These are phyloP conservation scores for Craspedostauros australis DNA, from an alignment of 108 stramenopile species.

Conservation along the genomic window DNA sequence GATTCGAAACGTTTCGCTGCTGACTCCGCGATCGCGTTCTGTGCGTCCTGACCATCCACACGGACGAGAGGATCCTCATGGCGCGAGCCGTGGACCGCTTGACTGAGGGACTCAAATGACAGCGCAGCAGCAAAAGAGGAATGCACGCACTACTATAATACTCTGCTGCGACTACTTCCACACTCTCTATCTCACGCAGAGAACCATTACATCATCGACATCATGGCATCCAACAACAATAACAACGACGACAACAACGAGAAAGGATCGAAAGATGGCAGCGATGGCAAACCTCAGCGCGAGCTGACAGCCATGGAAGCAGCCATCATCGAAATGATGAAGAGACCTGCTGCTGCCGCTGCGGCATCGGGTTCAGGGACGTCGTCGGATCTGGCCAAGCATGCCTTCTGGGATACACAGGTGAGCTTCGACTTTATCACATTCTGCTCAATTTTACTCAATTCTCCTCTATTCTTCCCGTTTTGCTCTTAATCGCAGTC, in stretches of 20 bases:
- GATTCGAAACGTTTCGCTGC: too few species aligned
- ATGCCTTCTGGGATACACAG: conserved; percentile 99
- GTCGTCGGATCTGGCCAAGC: conserved; percentile 35
- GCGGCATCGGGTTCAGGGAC: conserved; percentile 3
- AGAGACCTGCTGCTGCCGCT: conserved; percentile 23
- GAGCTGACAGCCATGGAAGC: conserved; percentile 3
- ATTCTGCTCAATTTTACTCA: background rate
- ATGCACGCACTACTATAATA: too few species aligned
- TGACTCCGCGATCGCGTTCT: too few species aligned
- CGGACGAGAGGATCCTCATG: too few species aligned
- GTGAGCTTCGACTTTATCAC: conserved; percentile 16
- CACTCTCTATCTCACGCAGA: too few species aligned
- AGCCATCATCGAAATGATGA: conserved; percentile 36
- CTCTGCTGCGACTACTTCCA: too few species aligned
- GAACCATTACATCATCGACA: conserved; percentile 29
- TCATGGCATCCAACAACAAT: conserved; percentile 21
- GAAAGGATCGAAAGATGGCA: background rate
- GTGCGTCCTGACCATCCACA: too few species aligned
- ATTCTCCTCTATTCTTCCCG: background rate
- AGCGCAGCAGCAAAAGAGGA: too few species aligned
- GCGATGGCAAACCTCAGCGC: too few species aligned
- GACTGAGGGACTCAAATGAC: too few species aligned
- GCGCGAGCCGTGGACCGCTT: too few species aligned
- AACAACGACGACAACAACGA: conserved; percentile 21
- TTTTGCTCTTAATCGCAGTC: background rate